Evolutionary conservation across 225 moss, liverwort and hornwort species (phyloP).

Genomic region (Bryoerythrophyllum caledonicum): DNA sequence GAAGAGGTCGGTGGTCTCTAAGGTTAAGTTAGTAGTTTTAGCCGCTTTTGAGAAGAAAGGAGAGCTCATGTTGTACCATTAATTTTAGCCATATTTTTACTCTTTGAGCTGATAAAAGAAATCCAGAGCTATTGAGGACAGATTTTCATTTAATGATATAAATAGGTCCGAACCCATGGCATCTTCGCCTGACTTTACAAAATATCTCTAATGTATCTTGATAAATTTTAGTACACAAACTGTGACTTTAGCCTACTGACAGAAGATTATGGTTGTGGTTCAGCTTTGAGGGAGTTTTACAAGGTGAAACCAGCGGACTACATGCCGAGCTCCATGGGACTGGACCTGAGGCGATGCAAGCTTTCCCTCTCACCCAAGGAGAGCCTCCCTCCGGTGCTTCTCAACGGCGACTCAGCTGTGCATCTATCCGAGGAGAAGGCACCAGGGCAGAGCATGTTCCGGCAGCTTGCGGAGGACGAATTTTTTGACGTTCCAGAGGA

Average conservation of each 20-base stretch:
- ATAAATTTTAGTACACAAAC: background rate
- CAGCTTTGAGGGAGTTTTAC: conserved; percentile 90
- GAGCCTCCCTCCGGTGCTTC: conserved; percentile 16
- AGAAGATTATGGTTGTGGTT: conserved; percentile 1
- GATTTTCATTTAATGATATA: too few species aligned
- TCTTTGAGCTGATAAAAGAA: too few species aligned
- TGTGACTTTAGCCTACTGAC: background rate
- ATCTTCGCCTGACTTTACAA: too few species aligned
- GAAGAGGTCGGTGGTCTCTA: too few species aligned
- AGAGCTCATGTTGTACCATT: too few species aligned
- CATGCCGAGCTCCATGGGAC: conserved; percentile 35
- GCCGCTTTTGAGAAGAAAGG: too few species aligned
- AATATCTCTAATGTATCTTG: too few species aligned
- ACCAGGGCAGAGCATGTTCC: conserved; percentile 65
- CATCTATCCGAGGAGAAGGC: conserved; percentile 30
- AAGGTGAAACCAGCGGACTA: conserved; percentile 63
- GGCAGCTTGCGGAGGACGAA: conserved; percentile 87
- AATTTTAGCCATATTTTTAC: too few species aligned
- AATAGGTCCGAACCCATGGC: too few species aligned
- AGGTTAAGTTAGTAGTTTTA: too few species aligned
- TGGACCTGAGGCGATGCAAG: conserved; percentile 30
- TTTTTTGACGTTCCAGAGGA: conserved; percentile 96
- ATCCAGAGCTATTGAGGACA: too few species aligned
- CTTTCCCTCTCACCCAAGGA: conserved; percentile 30
- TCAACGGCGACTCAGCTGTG: conserved; percentile 9